A percentile compares a stretch with the other conserved stretches of the same genome.
These are phyloP conservation scores for Solanum pimpinellifolium DNA, from an alignment of 257 asterid genomes.

Conservation along the genomic window DNA sequence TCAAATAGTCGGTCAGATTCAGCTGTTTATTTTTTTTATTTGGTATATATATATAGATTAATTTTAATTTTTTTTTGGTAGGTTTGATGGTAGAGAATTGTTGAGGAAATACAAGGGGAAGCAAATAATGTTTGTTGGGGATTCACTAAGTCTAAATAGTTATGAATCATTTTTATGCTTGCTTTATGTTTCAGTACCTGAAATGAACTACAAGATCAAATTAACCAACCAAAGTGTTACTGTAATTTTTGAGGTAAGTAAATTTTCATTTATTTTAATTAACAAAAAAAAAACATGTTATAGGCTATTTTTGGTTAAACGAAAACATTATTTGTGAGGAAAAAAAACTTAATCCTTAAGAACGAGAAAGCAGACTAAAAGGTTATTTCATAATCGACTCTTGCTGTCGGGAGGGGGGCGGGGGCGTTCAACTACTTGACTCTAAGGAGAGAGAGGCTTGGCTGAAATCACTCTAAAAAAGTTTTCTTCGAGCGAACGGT, in stretches of 20 bases:
- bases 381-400: background rate
- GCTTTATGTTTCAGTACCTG: constrained; percentile 9
- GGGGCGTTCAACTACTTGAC: too few species aligned
- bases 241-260: background rate
- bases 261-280: background rate
- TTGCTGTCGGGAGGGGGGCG: background rate
- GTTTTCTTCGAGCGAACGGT: too few species aligned
- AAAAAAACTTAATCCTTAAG: background rate
- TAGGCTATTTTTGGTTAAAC: background rate
- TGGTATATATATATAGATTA: too few species aligned
- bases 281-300: background rate
- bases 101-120: constrained; percentile 10
- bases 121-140: constrained; percentile 20
- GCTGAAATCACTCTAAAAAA: too few species aligned
- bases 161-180: constrained; percentile 16
- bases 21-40: too few species aligned
- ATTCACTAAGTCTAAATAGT: constrained; percentile 14
- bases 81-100: constrained; percentile 10
- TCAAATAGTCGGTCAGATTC: background rate
- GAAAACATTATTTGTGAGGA: background rate
- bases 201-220: background rate
- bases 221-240: background rate
- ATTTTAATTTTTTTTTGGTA: background rate
- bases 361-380: background rate
- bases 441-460: too few species aligned